Percentiles rank a stretch among this genome's conserved stretches.
These are phyloP conservation scores for Pyrus betulifolia DNA, from an alignment of 306 rosid species.

Conservation along the genomic window DNA sequence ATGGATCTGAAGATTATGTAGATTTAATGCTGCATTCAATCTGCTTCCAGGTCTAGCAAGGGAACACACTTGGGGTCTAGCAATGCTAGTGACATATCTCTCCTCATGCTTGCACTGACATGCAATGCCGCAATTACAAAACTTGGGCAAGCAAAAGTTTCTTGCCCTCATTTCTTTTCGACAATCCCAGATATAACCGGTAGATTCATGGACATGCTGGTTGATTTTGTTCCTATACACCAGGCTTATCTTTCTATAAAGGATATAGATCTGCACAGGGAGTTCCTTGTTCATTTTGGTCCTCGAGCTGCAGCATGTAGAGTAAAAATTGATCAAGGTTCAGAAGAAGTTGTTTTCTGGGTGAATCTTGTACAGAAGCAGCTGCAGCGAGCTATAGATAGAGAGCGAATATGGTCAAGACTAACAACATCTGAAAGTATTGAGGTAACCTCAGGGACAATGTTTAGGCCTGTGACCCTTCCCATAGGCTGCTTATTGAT, in stretches of 20 bases:
- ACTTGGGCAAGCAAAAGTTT: constrained; percentile 82
- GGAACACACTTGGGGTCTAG: constrained; percentile 31
- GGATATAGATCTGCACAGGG: constrained; percentile 69
- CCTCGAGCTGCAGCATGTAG: constrained; percentile 84
- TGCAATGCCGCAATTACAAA: constrained; percentile 80
- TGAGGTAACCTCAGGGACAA: constrained; percentile 49
- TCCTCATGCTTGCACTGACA: constrained; percentile 77
- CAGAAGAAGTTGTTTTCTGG: constrained; percentile 94
- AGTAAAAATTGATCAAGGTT: constrained; percentile 57
- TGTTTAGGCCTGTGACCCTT: neutral
- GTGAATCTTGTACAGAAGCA: constrained; percentile 77
- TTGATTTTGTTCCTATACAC: constrained; percentile 58
- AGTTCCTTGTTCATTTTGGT: constrained; percentile 93
- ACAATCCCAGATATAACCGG: constrained; percentile 71
- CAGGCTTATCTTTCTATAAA: constrained; percentile 72
- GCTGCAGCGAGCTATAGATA: constrained; percentile 79
- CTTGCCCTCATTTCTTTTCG: constrained; percentile 78
- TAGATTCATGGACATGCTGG: constrained; percentile 89
- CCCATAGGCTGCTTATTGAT: constrained; percentile 5
- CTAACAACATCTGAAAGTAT: constrained; percentile 95
- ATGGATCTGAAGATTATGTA: constrained; percentile 12
- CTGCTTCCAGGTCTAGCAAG: constrained; percentile 59
- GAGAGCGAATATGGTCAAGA: constrained; percentile 96
- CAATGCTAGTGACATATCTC: constrained; percentile 47
- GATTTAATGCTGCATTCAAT: constrained; percentile 5